A percentile compares a stretch with the other conserved stretches of the same genome.
These are phyloP conservation scores for Vanilla planifolia DNA, from an alignment of 106 monocot species.

Conservation along the genomic window DNA sequence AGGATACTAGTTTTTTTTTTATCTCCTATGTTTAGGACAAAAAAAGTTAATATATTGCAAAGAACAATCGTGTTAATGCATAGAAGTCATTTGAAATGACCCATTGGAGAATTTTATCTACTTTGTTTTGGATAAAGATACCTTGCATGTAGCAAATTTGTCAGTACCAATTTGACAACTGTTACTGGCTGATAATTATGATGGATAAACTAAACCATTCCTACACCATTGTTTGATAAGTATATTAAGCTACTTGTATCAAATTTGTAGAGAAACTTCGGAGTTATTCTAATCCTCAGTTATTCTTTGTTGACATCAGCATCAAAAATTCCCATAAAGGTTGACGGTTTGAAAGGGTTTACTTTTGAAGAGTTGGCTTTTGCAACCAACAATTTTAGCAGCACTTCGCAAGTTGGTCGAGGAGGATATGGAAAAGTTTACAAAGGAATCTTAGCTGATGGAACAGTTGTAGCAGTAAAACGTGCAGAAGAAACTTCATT, in stretches of 20 bases:
- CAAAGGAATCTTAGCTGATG: slow-evolving; percentile 79
- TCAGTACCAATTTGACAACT: too few species aligned
- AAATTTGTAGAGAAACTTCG: not conserved
- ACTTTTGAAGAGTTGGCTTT: slow-evolving; percentile 64
- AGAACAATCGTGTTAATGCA: too few species aligned
- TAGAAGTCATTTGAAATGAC: too few species aligned
- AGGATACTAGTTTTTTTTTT: too few species aligned
- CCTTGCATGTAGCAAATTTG: too few species aligned
- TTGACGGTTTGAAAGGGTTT: slow-evolving; percentile 81
- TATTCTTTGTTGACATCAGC: slow-evolving; percentile 38
- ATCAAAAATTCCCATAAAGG: slow-evolving; percentile 67
- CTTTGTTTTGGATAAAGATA: too few species aligned
- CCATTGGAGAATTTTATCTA: too few species aligned
- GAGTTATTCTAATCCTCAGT: slow-evolving; percentile 2
- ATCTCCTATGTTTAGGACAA: too few species aligned
- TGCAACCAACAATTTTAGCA: slow-evolving; percentile 60
- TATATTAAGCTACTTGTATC: not conserved
- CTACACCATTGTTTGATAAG: not conserved
- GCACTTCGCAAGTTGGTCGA: slow-evolving; percentile 63
- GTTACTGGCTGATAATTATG: too few species aligned
- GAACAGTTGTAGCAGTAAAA: slow-evolving; percentile 83
- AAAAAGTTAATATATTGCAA: too few species aligned
- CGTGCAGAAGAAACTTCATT: slow-evolving; percentile 82
- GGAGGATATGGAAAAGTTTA: slow-evolving; percentile 99
- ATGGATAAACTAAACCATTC: not conserved